Base-by-base conservation (phyloP, 169 alveolate species). In the Plasmodium fragile region DNA sequence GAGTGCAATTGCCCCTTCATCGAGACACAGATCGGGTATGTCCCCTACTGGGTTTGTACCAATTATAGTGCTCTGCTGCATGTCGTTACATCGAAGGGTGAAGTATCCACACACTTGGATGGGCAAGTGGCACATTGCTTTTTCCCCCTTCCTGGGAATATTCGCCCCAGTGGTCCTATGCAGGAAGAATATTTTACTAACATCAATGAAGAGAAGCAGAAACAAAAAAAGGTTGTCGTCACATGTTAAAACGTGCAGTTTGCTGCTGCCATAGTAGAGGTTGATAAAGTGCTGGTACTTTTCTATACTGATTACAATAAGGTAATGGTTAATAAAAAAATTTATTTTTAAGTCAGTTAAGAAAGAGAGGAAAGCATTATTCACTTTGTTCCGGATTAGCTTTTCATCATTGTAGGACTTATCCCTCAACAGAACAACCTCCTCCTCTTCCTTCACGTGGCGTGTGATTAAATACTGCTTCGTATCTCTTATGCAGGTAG, bases 151-250 rank as follows among this genome's bases (percentile, higher is more conserved):
- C 5, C 5, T 39, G 41, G 6, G 41, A 7, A 25, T 22, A 18
- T 5, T 45, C 34, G 52, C 8, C 18, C 22, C 30, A 41, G 71
- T 25, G 30, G 18, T 55, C 30, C 71, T 78, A 16, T 52, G 59
- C 55, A 70, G 18, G 41, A 91, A 91, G 39, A 91, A 91, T 39
- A 91, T 91, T 91, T 91, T 91, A 59, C 65, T 91, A 32, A 91
- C 36, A n/a, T 91, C 92, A 13, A 81, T 45, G 82, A 28, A 91
- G 1, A 91, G 65, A 30, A 70, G 81, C 34, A 91, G 83, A 49
- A 79, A 81, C 11, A 81, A 45, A 91, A 91, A 91, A 2, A 25
- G 36, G 4, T 49, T 85, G 22, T 36, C 81, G 18, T 49, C 55
- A 85, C 36, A 73, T 8, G 41, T 32, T 16, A 43, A 13, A 49